Evolutionary conservation across 192 early-diverging fungal species (phyloP), one percentile per base, ranked within the genome.

Genomic region (Gamsiella multidivaricata): DNA sequence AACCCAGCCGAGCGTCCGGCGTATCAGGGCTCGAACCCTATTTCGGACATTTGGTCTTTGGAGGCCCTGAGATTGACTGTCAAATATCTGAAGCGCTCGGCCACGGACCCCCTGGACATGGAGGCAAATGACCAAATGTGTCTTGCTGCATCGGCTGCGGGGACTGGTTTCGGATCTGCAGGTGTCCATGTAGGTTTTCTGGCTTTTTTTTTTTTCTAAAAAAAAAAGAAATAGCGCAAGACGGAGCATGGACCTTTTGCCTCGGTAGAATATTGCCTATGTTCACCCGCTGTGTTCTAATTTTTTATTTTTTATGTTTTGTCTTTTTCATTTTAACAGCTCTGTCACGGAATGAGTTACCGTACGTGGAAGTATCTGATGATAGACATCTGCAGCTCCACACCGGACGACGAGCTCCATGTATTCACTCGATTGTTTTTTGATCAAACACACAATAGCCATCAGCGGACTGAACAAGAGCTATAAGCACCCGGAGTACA

Each of bases 1-100:
- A 94, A 94, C 80, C 95, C 95, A 36, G 87, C 93, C 17, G 79
- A 88, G 42, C 89, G 95, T 52, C 95, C 95, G 10, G 94, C 95
- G 2, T 96, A 96, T 81, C 94, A 96, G 80, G 95, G 95, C 25
- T 89, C 94, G 41, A 96, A 96, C 78, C 95, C 95, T 7, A 96
- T 96, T 81, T 91, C 89, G 68, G 95, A 96, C 64, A 88, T 96
- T 47, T 96, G 95, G 95, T 94, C 94, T 1, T 65, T 91, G 11
- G 87, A 89, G 68, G 91, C 91, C 8, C 78, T 96, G 65, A 83
- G 84, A 46, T 91, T 96, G 91, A 92, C 92, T 8, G 87, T 92
- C 55, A 83, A 93, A 54, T 91, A 94, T 51, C 74, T 96, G 50
- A 92, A 90, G 10, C 83, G 89, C 43, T 90, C 92, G 6, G 92